A percentile compares a stretch with the other conserved stretches of the same genome.
Evolutionary conservation across 371 early-diverging fungal species (phyloP).

Genomic region (Phascolomyces articulosus): DNA sequence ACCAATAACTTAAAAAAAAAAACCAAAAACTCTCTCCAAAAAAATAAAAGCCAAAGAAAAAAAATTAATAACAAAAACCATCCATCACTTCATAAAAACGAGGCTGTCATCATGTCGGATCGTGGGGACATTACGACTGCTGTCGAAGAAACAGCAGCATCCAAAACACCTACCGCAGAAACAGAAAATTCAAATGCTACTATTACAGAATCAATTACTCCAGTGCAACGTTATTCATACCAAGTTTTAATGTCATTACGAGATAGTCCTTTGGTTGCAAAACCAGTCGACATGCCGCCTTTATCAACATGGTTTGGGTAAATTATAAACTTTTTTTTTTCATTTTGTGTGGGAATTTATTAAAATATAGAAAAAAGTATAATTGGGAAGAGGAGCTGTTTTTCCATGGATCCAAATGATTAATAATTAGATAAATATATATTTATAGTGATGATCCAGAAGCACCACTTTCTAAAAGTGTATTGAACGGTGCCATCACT

Average conservation of each 20-base stretch:
- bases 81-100: no score
- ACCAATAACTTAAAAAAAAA: no score
- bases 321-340: background rate
- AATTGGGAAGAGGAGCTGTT: no score
- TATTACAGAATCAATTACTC: background rate
- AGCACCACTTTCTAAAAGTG: conserved; percentile 36
- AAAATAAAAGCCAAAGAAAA: no score
- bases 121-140: conserved; percentile 15
- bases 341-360: conserved; percentile 1
- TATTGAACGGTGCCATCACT: conserved; percentile 35
- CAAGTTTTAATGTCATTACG: conserved; percentile 47
- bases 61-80: no score
- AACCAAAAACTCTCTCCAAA: no score
- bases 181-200: conserved; percentile 2
- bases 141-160: background rate
- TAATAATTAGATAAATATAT: background rate
- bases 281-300: conserved; percentile 50
- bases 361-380: conserved; percentile 4
- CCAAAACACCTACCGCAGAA: background rate
- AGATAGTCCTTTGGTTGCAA: conserved; percentile 54
- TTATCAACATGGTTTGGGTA: conserved; percentile 56
- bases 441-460: conserved; percentile 36
- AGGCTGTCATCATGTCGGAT: conserved; percentile 25
- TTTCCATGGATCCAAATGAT: background rate
- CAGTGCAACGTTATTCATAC: conserved; percentile 49